phyloP scores from a whole-genome alignment of 306 rosid genomes.

The Rosa multiflora region DNA sequence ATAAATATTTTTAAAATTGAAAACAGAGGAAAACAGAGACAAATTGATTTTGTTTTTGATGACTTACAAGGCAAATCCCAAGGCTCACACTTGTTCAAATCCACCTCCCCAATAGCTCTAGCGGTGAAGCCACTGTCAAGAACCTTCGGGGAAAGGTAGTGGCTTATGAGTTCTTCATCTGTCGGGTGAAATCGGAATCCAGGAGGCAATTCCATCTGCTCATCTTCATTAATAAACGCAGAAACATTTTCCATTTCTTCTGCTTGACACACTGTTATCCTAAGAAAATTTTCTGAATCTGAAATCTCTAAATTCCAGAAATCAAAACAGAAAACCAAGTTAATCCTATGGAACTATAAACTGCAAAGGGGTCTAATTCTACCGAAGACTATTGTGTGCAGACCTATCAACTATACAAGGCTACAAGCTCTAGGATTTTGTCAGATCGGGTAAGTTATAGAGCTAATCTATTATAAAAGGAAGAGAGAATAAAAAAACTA shows the following conservation, averaged over 20 bases:
- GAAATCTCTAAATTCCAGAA: slow-evolving; percentile 16
- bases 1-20: neutral
- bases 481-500: slow-evolving; percentile 5
- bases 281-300: slow-evolving; percentile 6
- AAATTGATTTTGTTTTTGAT: neutral
- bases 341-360: neutral
- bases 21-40: neutral
- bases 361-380: neutral
- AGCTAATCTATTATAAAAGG: neutral
- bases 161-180: slow-evolving; percentile 81
- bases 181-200: slow-evolving; percentile 94
- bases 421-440: neutral
- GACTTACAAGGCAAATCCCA: slow-evolving; percentile 94
- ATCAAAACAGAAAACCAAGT: neutral
- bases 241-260: slow-evolving; percentile 47
- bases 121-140: slow-evolving; percentile 49
- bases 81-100: slow-evolving; percentile 84
- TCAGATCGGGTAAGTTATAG: neutral
- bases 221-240: slow-evolving; percentile 30
- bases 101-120: slow-evolving; percentile 71
- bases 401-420: neutral
- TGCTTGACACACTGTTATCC: neutral
- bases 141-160: slow-evolving; percentile 69
- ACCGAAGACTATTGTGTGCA: neutral
- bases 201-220: slow-evolving; percentile 62